These are phyloP conservation scores for Nothopassalora personata DNA, from an alignment of 2,329 filamentous ascomycete species.

Conservation along the genomic window DNA sequence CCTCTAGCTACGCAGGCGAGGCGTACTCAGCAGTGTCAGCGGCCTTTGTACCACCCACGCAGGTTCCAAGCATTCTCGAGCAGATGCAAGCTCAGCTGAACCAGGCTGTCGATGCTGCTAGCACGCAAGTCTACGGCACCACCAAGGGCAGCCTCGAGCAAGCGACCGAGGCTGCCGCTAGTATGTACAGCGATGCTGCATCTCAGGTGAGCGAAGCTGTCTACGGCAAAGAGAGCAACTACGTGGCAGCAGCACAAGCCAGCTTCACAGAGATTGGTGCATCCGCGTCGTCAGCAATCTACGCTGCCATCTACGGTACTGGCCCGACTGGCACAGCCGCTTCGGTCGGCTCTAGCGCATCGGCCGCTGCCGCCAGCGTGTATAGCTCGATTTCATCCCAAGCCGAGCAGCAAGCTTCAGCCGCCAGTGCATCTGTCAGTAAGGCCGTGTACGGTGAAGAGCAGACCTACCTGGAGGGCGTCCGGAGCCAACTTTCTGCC, in stretches of 20 bases:
- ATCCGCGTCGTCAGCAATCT: slow-evolving; percentile 53
- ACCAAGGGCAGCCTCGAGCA: slow-evolving; percentile 50
- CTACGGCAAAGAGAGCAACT: slow-evolving; percentile 51
- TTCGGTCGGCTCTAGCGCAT: slow-evolving; percentile 30
- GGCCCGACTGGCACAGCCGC: slow-evolving; percentile 43
- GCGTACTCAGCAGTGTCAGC: slow-evolving; percentile 45
- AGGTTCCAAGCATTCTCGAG: slow-evolving; percentile 53
- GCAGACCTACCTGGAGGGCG: slow-evolving; percentile 45
- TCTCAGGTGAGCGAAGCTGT: slow-evolving; percentile 48
- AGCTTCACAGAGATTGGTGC: slow-evolving; percentile 51
- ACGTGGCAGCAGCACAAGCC: slow-evolving; percentile 49
- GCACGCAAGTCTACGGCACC: slow-evolving; percentile 53
- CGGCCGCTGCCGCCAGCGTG: slow-evolving; percentile 40
- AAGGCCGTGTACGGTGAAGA: slow-evolving; percentile 48
- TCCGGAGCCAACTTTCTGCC: slow-evolving; percentile 37
- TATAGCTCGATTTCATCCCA: slow-evolving; percentile 44
- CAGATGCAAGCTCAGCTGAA: slow-evolving; percentile 54
- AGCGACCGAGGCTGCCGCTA: slow-evolving; percentile 50
- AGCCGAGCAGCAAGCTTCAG: slow-evolving; percentile 40
- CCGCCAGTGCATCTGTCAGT: slow-evolving; percentile 44
- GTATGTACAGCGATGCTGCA: slow-evolving; percentile 42
- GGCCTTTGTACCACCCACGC: slow-evolving; percentile 53
- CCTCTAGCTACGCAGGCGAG: slow-evolving; percentile 50
- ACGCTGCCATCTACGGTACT: slow-evolving; percentile 53
- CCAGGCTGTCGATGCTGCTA: slow-evolving; percentile 55